A percentile compares a stretch with the other conserved stretches of the same genome.
Evolutionary conservation across 1,284 basidiomycete genomes (phyloP).

Genomic region (Testicularia cyperi): DNA sequence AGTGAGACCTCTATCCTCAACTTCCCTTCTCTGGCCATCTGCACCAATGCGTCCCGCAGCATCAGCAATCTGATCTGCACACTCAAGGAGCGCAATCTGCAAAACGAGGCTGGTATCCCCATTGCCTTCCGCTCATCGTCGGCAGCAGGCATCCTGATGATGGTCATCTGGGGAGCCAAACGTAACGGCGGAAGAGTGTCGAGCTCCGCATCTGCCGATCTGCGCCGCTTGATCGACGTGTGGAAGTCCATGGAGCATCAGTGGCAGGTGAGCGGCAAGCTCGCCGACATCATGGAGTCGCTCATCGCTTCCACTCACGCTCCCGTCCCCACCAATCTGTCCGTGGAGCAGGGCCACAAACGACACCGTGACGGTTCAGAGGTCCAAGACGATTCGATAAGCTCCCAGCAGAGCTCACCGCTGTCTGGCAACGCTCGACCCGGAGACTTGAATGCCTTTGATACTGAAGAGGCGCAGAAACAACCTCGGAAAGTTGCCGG

Average conservation of each 20-base stretch:
- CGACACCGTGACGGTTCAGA: slow-evolving; percentile 13
- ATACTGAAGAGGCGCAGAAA: background rate
- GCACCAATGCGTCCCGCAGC: slow-evolving; percentile 51
- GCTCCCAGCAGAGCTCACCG: background rate
- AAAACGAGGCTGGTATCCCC: slow-evolving; percentile 9
- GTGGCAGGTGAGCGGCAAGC: slow-evolving; percentile 43
- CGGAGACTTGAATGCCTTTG: background rate
- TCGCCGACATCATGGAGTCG: slow-evolving; percentile 31
- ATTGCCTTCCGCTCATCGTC: slow-evolving; percentile 24
- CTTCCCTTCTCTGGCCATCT: slow-evolving; percentile 54
- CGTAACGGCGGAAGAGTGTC: slow-evolving; percentile 38
- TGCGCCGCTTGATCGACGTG: slow-evolving; percentile 43
- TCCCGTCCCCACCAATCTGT: slow-evolving; percentile 5
- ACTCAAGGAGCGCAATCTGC: slow-evolving; percentile 30
- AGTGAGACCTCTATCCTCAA: slow-evolving; percentile 40
- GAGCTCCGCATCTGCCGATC: slow-evolving; percentile 37
- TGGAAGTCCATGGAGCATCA: slow-evolving; percentile 32
- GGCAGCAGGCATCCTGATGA: slow-evolving; percentile 36
- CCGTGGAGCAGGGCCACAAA: slow-evolving; percentile 28
- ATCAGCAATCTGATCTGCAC: slow-evolving; percentile 41
- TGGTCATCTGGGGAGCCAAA: slow-evolving; percentile 48
- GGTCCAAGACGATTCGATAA: slow-evolving; percentile 2
- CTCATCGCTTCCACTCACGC: slow-evolving; percentile 35
- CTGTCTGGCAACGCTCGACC: background rate
- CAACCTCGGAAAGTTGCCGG: background rate